Evolutionary conservation across 345 rosid species (phyloP), one percentile per base, ranked within the genome.

Genomic region (Jatropha curcas): DNA sequence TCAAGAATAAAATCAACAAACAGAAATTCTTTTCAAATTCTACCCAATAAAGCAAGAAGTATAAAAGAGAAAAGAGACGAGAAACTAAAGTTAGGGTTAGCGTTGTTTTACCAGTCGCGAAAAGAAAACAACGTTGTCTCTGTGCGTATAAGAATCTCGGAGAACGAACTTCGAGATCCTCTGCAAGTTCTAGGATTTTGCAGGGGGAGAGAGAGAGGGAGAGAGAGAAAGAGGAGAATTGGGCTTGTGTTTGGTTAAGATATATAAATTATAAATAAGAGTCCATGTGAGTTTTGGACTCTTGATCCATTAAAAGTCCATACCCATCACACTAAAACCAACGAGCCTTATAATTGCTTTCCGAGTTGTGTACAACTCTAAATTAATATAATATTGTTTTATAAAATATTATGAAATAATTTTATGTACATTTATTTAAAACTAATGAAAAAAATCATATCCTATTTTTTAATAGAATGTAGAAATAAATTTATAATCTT

Each of bases 171-270:
- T 57, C 70, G 68, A 63, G 37, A 59, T n/a, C 58, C 50, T 37
- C n/a, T 16, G 74, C 12, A 48, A 22, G 67, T 70, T 82, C 84
- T 76, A 81, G 82, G 90, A 80, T 76, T 85, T 70, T 72, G 78
- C 1, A 48, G 53, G 33, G 31, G 71, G 41, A 22, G 33, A 41
- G 74, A 33, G 60, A 61, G 31, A 56, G 43, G 6, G n/a, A n/a
- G n/a, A n/a, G n/a, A n/a, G n/a, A n/a, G n/a, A n/a, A n/a, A n/a
- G n/a, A n/a, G 30, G 39, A 48, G 66, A 64, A 3, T 83, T 84
- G 92, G 91, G 92, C 88, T 88, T 85, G 7, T 10, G 43, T 37
- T 56, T 37, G 64, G 51, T 24, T 24, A 25, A 0, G 39, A 8
- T n/a, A n/a, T 10, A 55, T 24, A 11, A 1, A 24, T 0, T 0